These are phyloP conservation scores for Ephemerocybe angulata DNA, from an alignment of 768 basidiomycete species.

Conservation along the genomic window DNA sequence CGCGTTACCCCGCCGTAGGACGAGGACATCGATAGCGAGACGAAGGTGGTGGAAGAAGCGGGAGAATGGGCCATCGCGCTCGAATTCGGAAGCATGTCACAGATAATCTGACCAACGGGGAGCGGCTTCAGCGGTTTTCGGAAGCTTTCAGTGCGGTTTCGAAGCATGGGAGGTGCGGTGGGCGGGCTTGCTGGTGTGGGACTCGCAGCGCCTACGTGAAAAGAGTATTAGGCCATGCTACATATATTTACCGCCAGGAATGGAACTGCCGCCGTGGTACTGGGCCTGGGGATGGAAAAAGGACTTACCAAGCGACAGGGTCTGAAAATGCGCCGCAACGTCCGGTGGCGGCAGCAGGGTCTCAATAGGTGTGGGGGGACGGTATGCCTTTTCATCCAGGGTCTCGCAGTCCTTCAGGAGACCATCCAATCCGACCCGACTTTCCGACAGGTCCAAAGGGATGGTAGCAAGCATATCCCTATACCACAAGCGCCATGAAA, in stretches of 20 bases:
- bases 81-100: conserved; percentile 54
- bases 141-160: conserved; percentile 14
- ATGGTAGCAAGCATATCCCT: conserved; percentile 49
- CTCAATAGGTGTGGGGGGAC: conserved; percentile 15
- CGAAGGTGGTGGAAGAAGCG: conserved; percentile 9
- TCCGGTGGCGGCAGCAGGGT: neutral
- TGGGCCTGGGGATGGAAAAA: no score
- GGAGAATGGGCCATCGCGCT: conserved; percentile 20
- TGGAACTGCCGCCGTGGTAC: no score
- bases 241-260: no score
- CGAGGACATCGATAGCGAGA: conserved; percentile 6
- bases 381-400: conserved; percentile 12
- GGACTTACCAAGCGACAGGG: conserved; percentile 1
- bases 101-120: conserved; percentile 30
- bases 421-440: conserved; percentile 14
- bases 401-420: conserved; percentile 4
- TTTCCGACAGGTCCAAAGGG: conserved; percentile 15
- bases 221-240: no score
- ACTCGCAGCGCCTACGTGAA: neutral
- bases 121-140: neutral
- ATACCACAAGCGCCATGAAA: conserved; percentile 84
- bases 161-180: neutral
- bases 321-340: conserved; percentile 2
- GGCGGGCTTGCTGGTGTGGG: neutral
- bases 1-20: conserved; percentile 2